Base-by-base conservation (phyloP, 129 eudicot species). In the Artemisia annua region DNA sequence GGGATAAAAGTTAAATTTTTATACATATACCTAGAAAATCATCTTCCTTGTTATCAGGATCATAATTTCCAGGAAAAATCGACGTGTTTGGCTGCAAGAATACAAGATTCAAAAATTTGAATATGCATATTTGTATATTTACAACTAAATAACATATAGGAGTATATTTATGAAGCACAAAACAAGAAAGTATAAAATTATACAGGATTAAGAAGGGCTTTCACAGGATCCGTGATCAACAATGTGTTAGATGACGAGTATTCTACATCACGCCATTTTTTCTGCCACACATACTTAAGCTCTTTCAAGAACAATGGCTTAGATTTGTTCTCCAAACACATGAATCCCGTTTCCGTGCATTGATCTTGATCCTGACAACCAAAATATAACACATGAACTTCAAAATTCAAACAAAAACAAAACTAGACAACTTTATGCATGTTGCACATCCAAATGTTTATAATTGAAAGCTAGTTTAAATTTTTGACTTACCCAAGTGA, bases 251-350 rank as follows among this genome's bases (percentile, higher is more conserved):
- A 69, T 0, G 87, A 46, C 13, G 85, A 83, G 62, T 79, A 87
- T n/a, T 67, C 53, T 8, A 65, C 85, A 5, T 6, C 48, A 6
- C 68, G 54, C 63, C 73, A 66, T 11, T 60, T 67, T 32, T 11
- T 73, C 63, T 48, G 74, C 94, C 94, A 87, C 3, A 89, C 0
- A 20, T 77, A 60, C 9, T 46, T 71, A 20, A 89, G 77, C 51
- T 87, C 84, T 70, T 88, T 85, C 67, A 89, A 63, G 77, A 89
- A 92, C 9, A 92, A 35, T 4, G 97, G 96, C 78, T 89, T 92
- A 2, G 63, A 5, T 4, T 43, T 59, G 6, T 83, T 82, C 5
- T 73, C 80, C 77, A 83, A 51, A 79, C 85, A 80, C 83, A 7
- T 35, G 55, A 71, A 81, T 10, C 84, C 91, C 4, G 86, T 67